A percentile compares a stretch with the other conserved stretches of the same genome.
phyloP scores from a whole-genome alignment of 2,329 filamentous ascomycete genomes.

The Tothia fuscella region DNA sequence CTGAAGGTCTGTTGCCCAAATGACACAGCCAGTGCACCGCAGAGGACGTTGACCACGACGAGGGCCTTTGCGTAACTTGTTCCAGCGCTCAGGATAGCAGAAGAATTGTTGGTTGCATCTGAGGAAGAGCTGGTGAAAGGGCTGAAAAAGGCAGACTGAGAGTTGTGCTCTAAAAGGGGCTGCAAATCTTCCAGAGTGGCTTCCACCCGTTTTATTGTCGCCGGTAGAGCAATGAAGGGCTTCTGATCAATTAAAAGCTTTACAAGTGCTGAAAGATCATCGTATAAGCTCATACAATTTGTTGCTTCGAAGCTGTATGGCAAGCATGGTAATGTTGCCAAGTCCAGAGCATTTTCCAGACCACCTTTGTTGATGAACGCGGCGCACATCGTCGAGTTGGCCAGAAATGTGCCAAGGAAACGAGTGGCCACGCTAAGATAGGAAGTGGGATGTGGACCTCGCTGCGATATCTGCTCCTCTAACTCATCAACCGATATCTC shows the following conservation, averaged over 20 bases:
- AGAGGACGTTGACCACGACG: slow-evolving; percentile 62
- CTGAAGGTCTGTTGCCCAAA: slow-evolving; percentile 53
- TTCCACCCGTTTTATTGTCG: slow-evolving; percentile 64
- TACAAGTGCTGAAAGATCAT: slow-evolving; percentile 61
- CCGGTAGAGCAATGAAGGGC: slow-evolving; percentile 69
- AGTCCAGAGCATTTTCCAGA: slow-evolving; percentile 71
- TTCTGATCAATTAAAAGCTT: slow-evolving; percentile 69
- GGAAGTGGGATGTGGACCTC: slow-evolving; percentile 42
- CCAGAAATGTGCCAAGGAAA: slow-evolving; percentile 68
- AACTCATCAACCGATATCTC: slow-evolving; percentile 27
- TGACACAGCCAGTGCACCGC: slow-evolving; percentile 61
- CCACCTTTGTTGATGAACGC: slow-evolving; percentile 69
- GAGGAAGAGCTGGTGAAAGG: slow-evolving; percentile 39
- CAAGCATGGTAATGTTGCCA: slow-evolving; percentile 71
- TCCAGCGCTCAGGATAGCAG: slow-evolving; percentile 42
- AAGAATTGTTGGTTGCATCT: slow-evolving; percentile 15
- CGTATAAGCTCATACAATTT: slow-evolving; percentile 16
- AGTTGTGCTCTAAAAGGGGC: slow-evolving; percentile 47
- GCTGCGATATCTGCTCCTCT: slow-evolving; percentile 34
- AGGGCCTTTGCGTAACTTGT: slow-evolving; percentile 69
- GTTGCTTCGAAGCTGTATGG: slow-evolving; percentile 26
- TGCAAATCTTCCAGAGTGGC: slow-evolving; percentile 54
- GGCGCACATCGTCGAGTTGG: slow-evolving; percentile 59
- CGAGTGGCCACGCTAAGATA: slow-evolving; percentile 66
- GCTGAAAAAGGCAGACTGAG: slow-evolving; percentile 53